These are phyloP conservation scores for Terfezia claveryi DNA, from an alignment of 495 filamentous ascomycete genomes.

Conservation along the genomic window DNA sequence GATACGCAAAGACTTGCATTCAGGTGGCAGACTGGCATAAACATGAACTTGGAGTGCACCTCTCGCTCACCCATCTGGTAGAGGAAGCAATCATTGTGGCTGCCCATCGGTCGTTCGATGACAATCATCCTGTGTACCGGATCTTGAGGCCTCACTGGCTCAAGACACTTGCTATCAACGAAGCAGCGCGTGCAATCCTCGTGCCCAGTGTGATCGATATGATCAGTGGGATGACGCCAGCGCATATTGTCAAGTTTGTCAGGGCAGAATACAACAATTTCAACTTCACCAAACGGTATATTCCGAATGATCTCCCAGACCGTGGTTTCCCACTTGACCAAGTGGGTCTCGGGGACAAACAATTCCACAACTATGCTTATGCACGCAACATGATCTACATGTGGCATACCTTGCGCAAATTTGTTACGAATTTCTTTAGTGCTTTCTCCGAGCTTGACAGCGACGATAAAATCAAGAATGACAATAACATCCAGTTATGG, in stretches of 20 bases:
- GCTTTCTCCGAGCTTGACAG: slow-evolving; percentile 5
- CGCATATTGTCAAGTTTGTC: slow-evolving; percentile 18
- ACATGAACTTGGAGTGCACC: slow-evolving; percentile 27
- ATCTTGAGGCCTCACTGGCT: slow-evolving; percentile 28
- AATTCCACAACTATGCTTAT: slow-evolving; percentile 28
- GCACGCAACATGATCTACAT: slow-evolving; percentile 24
- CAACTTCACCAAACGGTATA: slow-evolving; percentile 24
- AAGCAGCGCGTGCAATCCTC: slow-evolving; percentile 25
- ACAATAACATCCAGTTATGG: slow-evolving; percentile 22
- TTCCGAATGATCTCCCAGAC: slow-evolving; percentile 25
- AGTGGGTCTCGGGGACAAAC: background rate
- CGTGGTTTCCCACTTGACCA: slow-evolving; percentile 24
- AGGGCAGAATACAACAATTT: slow-evolving; percentile 22
- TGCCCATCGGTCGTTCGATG: slow-evolving; percentile 22
- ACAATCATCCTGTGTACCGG: slow-evolving; percentile 23
- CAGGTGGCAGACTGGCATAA: slow-evolving; percentile 29
- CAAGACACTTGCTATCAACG: slow-evolving; percentile 29
- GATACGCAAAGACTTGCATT: slow-evolving; percentile 31
- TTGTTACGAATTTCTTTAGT: slow-evolving; percentile 20
- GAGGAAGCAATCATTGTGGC: slow-evolving; percentile 29
- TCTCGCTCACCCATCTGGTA: slow-evolving; percentile 26
- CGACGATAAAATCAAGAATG: slow-evolving; percentile 11
- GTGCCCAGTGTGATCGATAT: slow-evolving; percentile 25
- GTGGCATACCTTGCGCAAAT: slow-evolving; percentile 23
- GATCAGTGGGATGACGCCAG: slow-evolving; percentile 21